Base-by-base conservation (phyloP, 495 filamentous ascomycete species). In the Penicillium paradoxum region DNA sequence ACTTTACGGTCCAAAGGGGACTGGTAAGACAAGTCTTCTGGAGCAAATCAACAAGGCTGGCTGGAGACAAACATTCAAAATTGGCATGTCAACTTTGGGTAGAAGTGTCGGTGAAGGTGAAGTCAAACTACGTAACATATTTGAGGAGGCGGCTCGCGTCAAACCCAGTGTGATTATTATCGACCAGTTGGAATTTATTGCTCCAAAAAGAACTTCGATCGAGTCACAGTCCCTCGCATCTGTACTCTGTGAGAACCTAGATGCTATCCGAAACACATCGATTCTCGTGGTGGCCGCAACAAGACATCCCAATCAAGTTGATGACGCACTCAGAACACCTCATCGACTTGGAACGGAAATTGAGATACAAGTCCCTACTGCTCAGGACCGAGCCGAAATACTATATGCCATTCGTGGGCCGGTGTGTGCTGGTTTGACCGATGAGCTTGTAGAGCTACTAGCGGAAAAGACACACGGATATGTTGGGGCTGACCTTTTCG, bases 81-180 rank as follows among this genome's bases (percentile, higher is more conserved):
- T 95, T 32, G 74, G 79, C 34, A 76, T 72, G 25, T 78, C 82
- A 48, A 80, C 80, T 48, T 66, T 83, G 9, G 60, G 66, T 7
- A 62, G 64, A 34, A 75, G 72, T 58, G 56, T 60, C 4, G 69
- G 64, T 10, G 68, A 78, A 53, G 63, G 67, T 27, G 72, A 78
- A 43, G 59, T 79, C 18, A 75, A 79, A n/a, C 72, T 96, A 29
- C 76, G 83, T 43, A 81, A 82, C 47, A 66, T 79, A 0, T 96
- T 98, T 65, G 78, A 82, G 36, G 82, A 86, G 51, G 92, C 93
- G 9, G 70, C 73, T 42, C 75, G 77, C 6, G 75, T 78, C 53
- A 84, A 91, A 64, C 91, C 93, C 1, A 90, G 89, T 56, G 79
- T 93, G 5, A 78, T 98, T 27, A 71, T 95, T 13, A 85, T 97